Evolutionary conservation across 106 monocot genomes (phyloP).

Genomic region (Agapanthus africanus): DNA sequence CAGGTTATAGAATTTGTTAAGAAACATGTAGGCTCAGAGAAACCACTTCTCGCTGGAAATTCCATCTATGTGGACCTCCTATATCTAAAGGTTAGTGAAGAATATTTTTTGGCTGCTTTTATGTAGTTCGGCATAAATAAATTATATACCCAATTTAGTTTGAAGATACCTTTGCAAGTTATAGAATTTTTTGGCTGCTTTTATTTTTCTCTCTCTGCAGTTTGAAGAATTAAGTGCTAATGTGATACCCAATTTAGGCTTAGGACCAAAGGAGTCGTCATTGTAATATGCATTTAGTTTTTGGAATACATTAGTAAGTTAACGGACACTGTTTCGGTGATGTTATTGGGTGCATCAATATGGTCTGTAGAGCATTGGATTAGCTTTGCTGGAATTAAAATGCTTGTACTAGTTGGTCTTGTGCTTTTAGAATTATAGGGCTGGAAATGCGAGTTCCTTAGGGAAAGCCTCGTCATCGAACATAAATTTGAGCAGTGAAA

Average conservation of each 20-base stretch:
- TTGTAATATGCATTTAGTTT: background rate
- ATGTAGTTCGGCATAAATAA: too few species aligned
- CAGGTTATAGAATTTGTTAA: slow-evolving; percentile 84
- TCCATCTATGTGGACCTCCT: slow-evolving; percentile 77
- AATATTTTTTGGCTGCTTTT: too few species aligned
- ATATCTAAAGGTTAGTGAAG: slow-evolving; percentile 81
- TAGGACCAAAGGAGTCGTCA: background rate
- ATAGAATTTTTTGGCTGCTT: too few species aligned
- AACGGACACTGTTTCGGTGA: background rate
- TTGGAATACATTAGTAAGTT: background rate
- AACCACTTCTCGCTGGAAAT: slow-evolving; percentile 78
- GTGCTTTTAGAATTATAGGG: background rate
- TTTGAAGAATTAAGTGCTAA: background rate
- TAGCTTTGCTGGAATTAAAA: background rate
- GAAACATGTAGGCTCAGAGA: slow-evolving; percentile 50
- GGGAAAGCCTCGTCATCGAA: background rate
- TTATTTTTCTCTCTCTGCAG: background rate
- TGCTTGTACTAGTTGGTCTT: background rate
- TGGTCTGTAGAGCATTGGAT: background rate
- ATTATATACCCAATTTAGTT: too few species aligned
- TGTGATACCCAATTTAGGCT: background rate
- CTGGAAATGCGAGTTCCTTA: background rate
- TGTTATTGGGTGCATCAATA: background rate
- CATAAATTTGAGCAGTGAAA: background rate
- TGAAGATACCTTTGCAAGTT: too few species aligned